phyloP scores from a whole-genome alignment of 1,284 basidiomycete genomes.

The Agaricales sp. region DNA sequence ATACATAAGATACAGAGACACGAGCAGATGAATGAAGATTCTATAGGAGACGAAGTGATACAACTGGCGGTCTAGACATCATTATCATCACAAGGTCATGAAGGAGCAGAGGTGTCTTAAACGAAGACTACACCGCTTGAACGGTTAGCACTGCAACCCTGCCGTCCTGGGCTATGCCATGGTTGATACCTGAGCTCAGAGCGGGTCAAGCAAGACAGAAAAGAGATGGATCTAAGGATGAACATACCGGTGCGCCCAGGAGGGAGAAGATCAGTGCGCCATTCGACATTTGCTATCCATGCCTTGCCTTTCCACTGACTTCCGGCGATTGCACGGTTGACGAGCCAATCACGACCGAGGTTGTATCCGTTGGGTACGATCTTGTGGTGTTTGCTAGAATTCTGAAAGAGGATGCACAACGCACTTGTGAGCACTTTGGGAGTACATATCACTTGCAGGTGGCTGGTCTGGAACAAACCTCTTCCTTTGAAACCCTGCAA shows the following conservation, averaged over 20 bases:
- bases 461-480: slow-evolving; percentile 23
- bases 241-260: slow-evolving; percentile 51
- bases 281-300: slow-evolving; percentile 69
- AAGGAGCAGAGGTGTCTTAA: no score
- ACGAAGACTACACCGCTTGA: slow-evolving; percentile 20
- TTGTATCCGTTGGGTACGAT: slow-evolving; percentile 73
- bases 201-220: slow-evolving; percentile 1
- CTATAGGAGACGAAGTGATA: no score
- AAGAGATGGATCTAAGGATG: slow-evolving; percentile 2
- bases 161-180: slow-evolving; percentile 70
- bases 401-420: slow-evolving; percentile 20
- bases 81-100: no score
- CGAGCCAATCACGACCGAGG: slow-evolving; percentile 64
- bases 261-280: slow-evolving; percentile 54
- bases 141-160: slow-evolving; percentile 69
- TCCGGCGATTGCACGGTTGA: slow-evolving; percentile 51
- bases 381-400: slow-evolving; percentile 56
- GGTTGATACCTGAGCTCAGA: slow-evolving; percentile 64
- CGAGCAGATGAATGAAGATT: no score
- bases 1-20: no score
- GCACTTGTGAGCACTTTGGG: neutral
- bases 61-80: no score
- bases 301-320: slow-evolving; percentile 48
- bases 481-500: slow-evolving; percentile 60
- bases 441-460: neutral